Evolutionary conservation across 176 grass and related monocot species (phyloP).

Genomic region (Calamus simplicifolius): DNA sequence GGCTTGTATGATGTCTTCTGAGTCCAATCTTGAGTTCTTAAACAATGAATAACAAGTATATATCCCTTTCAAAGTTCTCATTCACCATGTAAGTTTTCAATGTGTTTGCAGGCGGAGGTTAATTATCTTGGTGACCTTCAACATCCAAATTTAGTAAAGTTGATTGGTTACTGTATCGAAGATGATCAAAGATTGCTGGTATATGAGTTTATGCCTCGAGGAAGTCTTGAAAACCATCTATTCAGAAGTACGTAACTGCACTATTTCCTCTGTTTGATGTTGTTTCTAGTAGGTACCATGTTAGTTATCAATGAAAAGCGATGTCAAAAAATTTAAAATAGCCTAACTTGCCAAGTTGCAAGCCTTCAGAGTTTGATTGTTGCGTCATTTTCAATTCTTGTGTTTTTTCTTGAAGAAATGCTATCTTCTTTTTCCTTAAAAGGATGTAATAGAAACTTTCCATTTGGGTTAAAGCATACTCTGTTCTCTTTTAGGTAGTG

Average conservation of each 20-base stretch:
- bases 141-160: slow-evolving; percentile 94
- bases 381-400: too few species aligned
- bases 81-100: slow-evolving; percentile 8
- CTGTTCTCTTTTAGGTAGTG: too few species aligned
- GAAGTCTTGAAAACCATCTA: slow-evolving; percentile 99
- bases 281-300: too few species aligned
- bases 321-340: too few species aligned
- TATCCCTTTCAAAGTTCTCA: slow-evolving; percentile 2
- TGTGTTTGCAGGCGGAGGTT: slow-evolving; percentile 68
- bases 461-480: too few species aligned
- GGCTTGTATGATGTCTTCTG: slow-evolving; percentile 59
- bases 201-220: slow-evolving; percentile 98
- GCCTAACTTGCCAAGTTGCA: too few species aligned
- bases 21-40: neutral
- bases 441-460: too few species aligned
- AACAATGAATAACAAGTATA: neutral
- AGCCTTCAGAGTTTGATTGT: too few species aligned
- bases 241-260: slow-evolving; percentile 69
- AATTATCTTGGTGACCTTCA: slow-evolving; percentile 98
- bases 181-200: slow-evolving; percentile 97
- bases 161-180: slow-evolving; percentile 99
- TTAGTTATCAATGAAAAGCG: too few species aligned
- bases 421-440: too few species aligned
- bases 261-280: too few species aligned
- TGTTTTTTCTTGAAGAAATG: too few species aligned